Evolutionary conservation across 768 basidiomycete genomes (phyloP), one percentile per base, ranked within the genome.

Genomic region (Xanthoconium purpureum): DNA sequence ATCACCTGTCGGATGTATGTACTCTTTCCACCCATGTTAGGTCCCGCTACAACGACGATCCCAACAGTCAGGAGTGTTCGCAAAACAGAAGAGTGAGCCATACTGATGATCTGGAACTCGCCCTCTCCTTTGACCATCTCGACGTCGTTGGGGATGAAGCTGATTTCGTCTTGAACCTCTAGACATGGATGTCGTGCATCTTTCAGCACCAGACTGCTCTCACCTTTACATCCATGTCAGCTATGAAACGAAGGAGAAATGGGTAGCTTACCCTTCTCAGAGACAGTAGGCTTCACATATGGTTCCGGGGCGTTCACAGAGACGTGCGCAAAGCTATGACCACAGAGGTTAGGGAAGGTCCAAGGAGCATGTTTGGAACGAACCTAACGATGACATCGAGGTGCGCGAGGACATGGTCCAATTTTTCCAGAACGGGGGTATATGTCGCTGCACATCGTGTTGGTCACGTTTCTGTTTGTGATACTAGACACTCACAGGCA

Each of bases 11-110:
- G 89, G 63, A 98, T 96, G 65, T 95, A 98, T 0, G 96, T 98
- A 47, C 91, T 94, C 73, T 99, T 99, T 57, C 97, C 97, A 50
- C 97, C 97, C 91, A 98, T 98, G 72, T 99, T 99, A 0, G 97
- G 97, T 6, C 97, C 97, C 20, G 96, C 90, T 91, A 38, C 10
- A 18, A 58, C 29, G 15, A 55, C 6, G 48, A 18, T 43, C 47
- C 47, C 47, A 42, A 51, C 13, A 48, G 33, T 66, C 8, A 58
- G 48, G 0, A 35, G 24, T 1, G 11, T 14, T 20, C 32, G 18
- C 11, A 18, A 40, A 38, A 14, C 24, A 38, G 10, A n/a, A 2
- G 20, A 10, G 12, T 5, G 18, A 12, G 28, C 60, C 84, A 57
- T 63, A 90, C 89, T 98, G 62, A 98, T 95, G 52, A 98, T 95